Percentiles rank a stretch among this genome's conserved stretches.
phyloP scores from a whole-genome alignment of 73 alveolate genomes.

The Uronychia setigera region DNA sequence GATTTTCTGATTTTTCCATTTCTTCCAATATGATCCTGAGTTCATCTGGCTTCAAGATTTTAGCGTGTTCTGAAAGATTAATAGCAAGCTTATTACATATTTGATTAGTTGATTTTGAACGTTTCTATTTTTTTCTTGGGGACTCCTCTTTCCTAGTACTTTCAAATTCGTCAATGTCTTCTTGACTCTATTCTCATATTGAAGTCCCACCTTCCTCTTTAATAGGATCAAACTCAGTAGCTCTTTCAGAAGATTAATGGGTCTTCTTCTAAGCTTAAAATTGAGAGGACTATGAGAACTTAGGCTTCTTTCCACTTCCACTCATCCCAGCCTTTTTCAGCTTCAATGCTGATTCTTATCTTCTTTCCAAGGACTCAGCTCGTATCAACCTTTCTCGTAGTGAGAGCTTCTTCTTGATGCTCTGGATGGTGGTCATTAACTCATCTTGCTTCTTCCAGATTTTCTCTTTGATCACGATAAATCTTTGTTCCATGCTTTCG shows the following conservation, averaged over 20 bases:
- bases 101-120: not conserved
- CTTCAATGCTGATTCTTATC: not conserved
- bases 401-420: not conserved
- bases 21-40: not conserved
- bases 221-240: too few species aligned
- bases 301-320: not conserved
- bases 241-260: too few species aligned
- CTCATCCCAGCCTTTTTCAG: not conserved
- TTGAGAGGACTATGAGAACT: too few species aligned
- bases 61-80: not conserved
- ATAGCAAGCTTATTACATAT: too few species aligned
- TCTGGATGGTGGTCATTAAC: not conserved
- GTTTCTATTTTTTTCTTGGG: not conserved
- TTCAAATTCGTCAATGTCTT: not conserved
- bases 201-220: not conserved
- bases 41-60: not conserved
- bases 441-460: not conserved
- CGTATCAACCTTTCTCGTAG: not conserved
- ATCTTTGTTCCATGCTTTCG: not conserved
- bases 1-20: not conserved
- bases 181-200: not conserved
- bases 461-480: not conserved
- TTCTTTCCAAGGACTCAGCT: not conserved
- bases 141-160: not conserved
- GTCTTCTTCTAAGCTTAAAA: too few species aligned